phyloP scores from a whole-genome alignment of 768 basidiomycete species.

The Lyophyllum semitale region DNA sequence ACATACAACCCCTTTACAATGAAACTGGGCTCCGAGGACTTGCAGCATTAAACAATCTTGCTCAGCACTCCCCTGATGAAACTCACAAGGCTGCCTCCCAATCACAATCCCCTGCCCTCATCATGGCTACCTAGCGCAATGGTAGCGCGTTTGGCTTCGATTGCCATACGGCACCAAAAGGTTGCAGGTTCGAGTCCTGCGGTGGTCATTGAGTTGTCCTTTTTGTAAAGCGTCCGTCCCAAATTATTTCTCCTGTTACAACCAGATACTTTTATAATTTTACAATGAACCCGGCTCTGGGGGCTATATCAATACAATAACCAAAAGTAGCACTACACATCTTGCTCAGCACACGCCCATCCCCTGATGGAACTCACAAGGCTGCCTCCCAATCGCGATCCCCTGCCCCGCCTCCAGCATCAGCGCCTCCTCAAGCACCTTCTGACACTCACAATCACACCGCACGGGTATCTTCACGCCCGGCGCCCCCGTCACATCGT shows the following conservation, averaged over 20 bases:
- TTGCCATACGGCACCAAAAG: conserved; percentile 79
- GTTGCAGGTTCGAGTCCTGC: conserved; percentile 83
- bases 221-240: too few species aligned
- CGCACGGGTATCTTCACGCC: conserved; percentile 46
- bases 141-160: conserved; percentile 97
- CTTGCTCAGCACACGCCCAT: conserved; percentile 21
- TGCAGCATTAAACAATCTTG: neutral
- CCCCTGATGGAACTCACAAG: conserved; percentile 63
- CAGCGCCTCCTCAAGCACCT: conserved; percentile 29
- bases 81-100: conserved; percentile 65
- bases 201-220: conserved; percentile 24
- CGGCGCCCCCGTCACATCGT: conserved; percentile 56
- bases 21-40: too few species aligned
- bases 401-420: conserved; percentile 46
- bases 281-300: too few species aligned
- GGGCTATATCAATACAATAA: conserved; percentile 10
- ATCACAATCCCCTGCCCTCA: conserved; percentile 52
- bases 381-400: conserved; percentile 57
- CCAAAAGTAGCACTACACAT: neutral
- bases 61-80: conserved; percentile 40
- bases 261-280: too few species aligned
- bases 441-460: conserved; percentile 34
- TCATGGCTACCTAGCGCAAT: conserved; percentile 60
- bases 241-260: too few species aligned
- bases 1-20: too few species aligned